phyloP scores from a whole-genome alignment of 1,139 yeast genomes.

The Pichia cactophila region DNA sequence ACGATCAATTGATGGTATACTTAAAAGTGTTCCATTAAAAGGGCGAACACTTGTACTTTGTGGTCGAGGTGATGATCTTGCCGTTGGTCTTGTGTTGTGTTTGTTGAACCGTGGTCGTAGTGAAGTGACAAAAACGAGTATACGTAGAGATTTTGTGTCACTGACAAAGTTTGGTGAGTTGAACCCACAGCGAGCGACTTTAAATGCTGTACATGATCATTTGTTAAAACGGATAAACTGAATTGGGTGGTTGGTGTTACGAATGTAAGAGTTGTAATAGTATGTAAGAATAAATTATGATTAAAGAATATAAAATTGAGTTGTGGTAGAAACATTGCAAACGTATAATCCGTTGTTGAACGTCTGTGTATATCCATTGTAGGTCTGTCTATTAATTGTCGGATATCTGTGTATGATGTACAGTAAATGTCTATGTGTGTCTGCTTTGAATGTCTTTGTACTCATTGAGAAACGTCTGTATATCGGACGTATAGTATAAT shows the following conservation, averaged over 20 bases:
- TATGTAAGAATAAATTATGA: background rate
- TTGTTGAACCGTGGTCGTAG: conserved; percentile 27
- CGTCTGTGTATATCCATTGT: too few species aligned
- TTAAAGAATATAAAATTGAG: too few species aligned
- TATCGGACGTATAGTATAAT: too few species aligned
- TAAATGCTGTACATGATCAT: conserved; percentile 37
- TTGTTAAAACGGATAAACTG: conserved; percentile 15
- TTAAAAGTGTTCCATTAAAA: background rate
- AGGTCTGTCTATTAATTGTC: too few species aligned
- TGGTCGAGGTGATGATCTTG: conserved; percentile 58
- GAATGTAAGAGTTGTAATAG: too few species aligned
- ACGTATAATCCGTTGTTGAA: too few species aligned
- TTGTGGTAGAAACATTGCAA: too few species aligned
- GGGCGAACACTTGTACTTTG: conserved; percentile 41
- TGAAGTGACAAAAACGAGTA: conserved; percentile 36
- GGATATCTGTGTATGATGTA: too few species aligned
- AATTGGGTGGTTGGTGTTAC: too few species aligned
- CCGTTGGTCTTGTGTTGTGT: conserved; percentile 52
- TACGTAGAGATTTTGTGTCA: conserved; percentile 50
- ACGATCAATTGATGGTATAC: background rate
- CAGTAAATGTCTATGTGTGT: too few species aligned
- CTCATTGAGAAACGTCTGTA: too few species aligned
- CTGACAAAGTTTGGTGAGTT: conserved; percentile 42
- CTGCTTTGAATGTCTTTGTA: too few species aligned
- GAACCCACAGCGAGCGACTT: conserved; percentile 72